A percentile compares a stretch with the other conserved stretches of the same genome.
These are phyloP conservation scores for Podospora sp. DNA, from an alignment of 495 filamentous ascomycete genomes.

Conservation along the genomic window DNA sequence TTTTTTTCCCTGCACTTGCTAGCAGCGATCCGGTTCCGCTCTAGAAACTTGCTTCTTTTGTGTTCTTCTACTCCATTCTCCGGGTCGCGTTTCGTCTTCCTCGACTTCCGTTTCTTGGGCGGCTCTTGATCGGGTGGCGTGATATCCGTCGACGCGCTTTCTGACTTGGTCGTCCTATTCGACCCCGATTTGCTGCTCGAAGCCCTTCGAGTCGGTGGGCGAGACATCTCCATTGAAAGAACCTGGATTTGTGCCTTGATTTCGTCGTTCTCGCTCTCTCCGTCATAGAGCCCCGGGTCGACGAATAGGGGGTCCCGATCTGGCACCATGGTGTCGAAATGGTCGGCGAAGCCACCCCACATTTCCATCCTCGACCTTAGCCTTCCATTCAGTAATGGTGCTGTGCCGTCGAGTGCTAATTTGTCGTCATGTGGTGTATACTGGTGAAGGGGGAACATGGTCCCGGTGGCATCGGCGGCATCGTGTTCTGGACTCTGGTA, in stretches of 20 bases:
- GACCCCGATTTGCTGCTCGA: conserved; percentile 32
- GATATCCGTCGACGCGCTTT: conserved; percentile 28
- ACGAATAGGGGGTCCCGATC: conserved; percentile 30
- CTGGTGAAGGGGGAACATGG: conserved; percentile 22
- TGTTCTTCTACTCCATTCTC: conserved; percentile 26
- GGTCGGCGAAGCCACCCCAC: conserved; percentile 27
- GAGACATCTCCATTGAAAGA: conserved; percentile 23
- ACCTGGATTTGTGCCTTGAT: conserved; percentile 28
- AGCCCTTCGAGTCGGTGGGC: conserved; percentile 27
- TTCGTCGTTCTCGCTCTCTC: conserved; percentile 25
- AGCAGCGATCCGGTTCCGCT: conserved; percentile 81
- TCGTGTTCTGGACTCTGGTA: conserved; percentile 31
- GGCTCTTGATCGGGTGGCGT: conserved; percentile 30
- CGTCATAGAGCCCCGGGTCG: conserved; percentile 31
- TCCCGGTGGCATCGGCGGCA: conserved; percentile 10
- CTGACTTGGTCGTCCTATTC: conserved; percentile 27
- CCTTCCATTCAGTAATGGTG: conserved; percentile 7
- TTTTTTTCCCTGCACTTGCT: conserved; percentile 89
- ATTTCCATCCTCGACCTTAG: conserved; percentile 13
- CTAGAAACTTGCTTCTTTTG: conserved; percentile 60
- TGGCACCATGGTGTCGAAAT: conserved; percentile 22
- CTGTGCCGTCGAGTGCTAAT: conserved; percentile 14
- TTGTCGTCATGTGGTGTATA: conserved; percentile 18
- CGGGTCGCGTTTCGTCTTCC: conserved; percentile 22
- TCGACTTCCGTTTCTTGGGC: conserved; percentile 25